These are phyloP conservation scores for Cytospora mali DNA, from an alignment of 2,329 filamentous ascomycete species.

Conservation along the genomic window DNA sequence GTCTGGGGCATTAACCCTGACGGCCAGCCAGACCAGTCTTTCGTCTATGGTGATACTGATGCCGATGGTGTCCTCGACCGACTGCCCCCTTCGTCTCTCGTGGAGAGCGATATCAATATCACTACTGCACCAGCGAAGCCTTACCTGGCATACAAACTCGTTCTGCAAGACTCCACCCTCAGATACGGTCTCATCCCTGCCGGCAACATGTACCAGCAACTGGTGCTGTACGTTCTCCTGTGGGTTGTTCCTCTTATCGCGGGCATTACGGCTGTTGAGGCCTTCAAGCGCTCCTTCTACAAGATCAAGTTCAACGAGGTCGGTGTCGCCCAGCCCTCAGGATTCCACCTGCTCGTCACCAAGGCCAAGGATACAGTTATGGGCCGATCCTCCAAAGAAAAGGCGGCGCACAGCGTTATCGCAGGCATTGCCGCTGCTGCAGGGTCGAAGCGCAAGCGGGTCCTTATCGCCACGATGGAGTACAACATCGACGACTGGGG, in stretches of 20 bases:
- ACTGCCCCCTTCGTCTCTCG: slow-evolving; percentile 59
- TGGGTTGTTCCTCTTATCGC: slow-evolving; percentile 55
- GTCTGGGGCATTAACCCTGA: slow-evolving; percentile 67
- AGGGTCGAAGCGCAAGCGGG: slow-evolving; percentile 33
- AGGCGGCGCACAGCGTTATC: slow-evolving; percentile 45
- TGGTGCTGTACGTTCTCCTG: slow-evolving; percentile 56
- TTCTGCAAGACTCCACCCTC: slow-evolving; percentile 56
- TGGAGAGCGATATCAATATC: slow-evolving; percentile 58
- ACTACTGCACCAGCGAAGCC: slow-evolving; percentile 55
- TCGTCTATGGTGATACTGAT: slow-evolving; percentile 62
- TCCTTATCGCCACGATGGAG: slow-evolving; percentile 47
- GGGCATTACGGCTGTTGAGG: slow-evolving; percentile 51
- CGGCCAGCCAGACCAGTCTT: slow-evolving; percentile 60
- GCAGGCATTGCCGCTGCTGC: slow-evolving; percentile 24
- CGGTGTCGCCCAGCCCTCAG: slow-evolving; percentile 23
- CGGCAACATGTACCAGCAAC: slow-evolving; percentile 55
- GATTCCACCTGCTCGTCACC: slow-evolving; percentile 31
- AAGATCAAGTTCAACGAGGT: slow-evolving; percentile 50
- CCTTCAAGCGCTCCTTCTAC: slow-evolving; percentile 59
- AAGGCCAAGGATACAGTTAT: slow-evolving; percentile 28
- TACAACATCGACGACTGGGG: slow-evolving; percentile 72
- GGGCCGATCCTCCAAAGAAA: slow-evolving; percentile 40
- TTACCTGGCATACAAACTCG: slow-evolving; percentile 56
- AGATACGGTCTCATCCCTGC: slow-evolving; percentile 55
- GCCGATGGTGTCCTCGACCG: slow-evolving; percentile 62